These are phyloP conservation scores for Pichia ethanolica DNA, from an alignment of 805 yeast genomes.

Conservation along the genomic window DNA sequence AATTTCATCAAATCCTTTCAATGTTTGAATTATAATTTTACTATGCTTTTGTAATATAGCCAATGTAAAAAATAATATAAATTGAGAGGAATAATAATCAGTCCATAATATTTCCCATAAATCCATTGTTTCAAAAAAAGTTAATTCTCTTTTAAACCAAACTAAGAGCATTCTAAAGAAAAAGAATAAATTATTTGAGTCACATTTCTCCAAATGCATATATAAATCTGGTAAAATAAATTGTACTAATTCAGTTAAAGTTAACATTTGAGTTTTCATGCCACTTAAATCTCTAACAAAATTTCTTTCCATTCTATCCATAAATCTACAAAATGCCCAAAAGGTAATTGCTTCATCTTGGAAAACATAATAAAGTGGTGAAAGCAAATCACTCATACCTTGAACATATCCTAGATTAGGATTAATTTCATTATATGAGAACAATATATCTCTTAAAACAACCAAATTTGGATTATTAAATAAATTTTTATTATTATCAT, in stretches of 20 bases:
- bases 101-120: constrained; percentile 96
- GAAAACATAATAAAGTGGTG: constrained; percentile 65
- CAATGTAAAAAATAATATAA: constrained; percentile 77
- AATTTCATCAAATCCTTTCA: constrained; percentile 82
- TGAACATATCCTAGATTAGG: constrained; percentile 88
- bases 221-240: constrained; percentile 83
- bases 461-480: constrained; percentile 72
- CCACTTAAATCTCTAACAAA: constrained; percentile 89
- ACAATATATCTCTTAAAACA: constrained; percentile 64
- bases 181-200: constrained; percentile 84
- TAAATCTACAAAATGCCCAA: constrained; percentile 81
- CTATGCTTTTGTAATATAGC: constrained; percentile 87
- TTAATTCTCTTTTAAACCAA: constrained; percentile 90
- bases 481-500: constrained; percentile 50
- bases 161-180: constrained; percentile 92
- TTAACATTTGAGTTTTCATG: constrained; percentile 79
- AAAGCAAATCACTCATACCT: constrained; percentile 92
- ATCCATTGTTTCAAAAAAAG: constrained; percentile 63
- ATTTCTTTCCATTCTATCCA: constrained; percentile 94
- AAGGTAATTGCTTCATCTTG: constrained; percentile 75
- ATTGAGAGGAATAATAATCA: constrained; percentile 78
- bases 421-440: constrained; percentile 83
- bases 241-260: constrained; percentile 78
- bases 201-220: constrained; percentile 78
- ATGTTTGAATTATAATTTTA: constrained; percentile 63